Evolutionary conservation across 768 basidiomycete genomes (phyloP).

Genomic region (Lactifluus hygrophoroides): DNA sequence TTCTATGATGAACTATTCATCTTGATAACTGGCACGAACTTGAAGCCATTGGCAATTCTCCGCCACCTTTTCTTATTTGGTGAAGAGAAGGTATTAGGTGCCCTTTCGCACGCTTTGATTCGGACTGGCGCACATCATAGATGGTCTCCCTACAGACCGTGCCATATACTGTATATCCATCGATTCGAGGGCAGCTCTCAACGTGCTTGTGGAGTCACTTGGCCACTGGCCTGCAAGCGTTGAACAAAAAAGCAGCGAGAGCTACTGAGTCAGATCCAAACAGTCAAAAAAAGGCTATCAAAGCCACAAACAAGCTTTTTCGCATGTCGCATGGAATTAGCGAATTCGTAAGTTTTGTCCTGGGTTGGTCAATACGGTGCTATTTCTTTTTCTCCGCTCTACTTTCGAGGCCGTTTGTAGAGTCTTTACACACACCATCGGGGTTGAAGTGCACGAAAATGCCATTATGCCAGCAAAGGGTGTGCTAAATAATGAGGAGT

Average conservation of each 20-base stretch:
- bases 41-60: slow-evolving; percentile 94
- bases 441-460: background rate
- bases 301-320: slow-evolving; percentile 68
- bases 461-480: slow-evolving; percentile 7
- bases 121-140: no score
- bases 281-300: slow-evolving; percentile 82
- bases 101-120: no score
- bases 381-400: no score
- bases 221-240: slow-evolving; percentile 91
- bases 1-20: no score
- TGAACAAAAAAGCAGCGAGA: slow-evolving; percentile 90
- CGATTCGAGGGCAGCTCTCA: slow-evolving; percentile 90
- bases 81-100: slow-evolving; percentile 95
- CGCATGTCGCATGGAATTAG: no score
- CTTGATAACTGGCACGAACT: slow-evolving; percentile 92
- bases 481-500: no score
- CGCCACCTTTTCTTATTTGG: slow-evolving; percentile 95
- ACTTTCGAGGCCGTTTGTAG: background rate
- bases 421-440: background rate
- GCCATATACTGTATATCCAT: slow-evolving; percentile 93
- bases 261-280: slow-evolving; percentile 79
- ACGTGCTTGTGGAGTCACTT: slow-evolving; percentile 89
- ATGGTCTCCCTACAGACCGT: slow-evolving; percentile 58
- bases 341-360: no score
- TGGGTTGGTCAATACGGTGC: background rate